phyloP scores from a whole-genome alignment of 1,284 basidiomycete genomes.

The Pseudozyma thailandica region DNA sequence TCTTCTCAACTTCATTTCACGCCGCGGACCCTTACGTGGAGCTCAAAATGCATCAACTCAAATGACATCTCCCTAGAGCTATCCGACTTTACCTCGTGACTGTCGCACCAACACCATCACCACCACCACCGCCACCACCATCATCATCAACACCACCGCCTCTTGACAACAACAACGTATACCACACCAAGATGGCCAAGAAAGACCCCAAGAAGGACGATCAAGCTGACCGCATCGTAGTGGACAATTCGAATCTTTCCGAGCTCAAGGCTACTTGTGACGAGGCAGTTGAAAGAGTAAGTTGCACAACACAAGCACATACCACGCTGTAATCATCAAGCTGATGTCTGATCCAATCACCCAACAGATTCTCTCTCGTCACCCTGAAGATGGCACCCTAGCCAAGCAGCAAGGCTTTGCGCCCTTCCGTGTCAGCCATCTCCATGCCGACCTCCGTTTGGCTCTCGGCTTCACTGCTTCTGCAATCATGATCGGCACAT shows the following conservation, averaged over 20 bases:
- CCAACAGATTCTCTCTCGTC: conserved; percentile 28
- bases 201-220: not conserved
- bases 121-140: no score
- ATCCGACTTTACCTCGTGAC: no score
- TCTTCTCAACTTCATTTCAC: not conserved
- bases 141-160: not conserved
- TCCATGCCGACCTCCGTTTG: conserved; percentile 57
- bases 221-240: conserved; percentile 47
- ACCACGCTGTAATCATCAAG: no score
- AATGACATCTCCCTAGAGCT: no score
- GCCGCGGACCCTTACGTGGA: not conserved
- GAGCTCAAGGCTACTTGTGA: conserved; percentile 64
- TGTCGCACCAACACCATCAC: not conserved
- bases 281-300: conserved; percentile 58
- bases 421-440: conserved; percentile 59
- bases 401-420: conserved; percentile 28
- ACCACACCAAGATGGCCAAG: conserved; percentile 15
- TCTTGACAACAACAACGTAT: not conserved
- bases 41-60: no score
- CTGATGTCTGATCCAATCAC: not conserved
- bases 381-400: conserved; percentile 26
- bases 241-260: conserved; percentile 57
- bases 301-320: conserved; percentile 9
- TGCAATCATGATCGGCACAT: conserved; percentile 60
- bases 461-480: conserved; percentile 54